These are phyloP conservation scores for Myotisia sp. DNA, from an alignment of 2,329 filamentous ascomycete species.

Conservation along the genomic window DNA sequence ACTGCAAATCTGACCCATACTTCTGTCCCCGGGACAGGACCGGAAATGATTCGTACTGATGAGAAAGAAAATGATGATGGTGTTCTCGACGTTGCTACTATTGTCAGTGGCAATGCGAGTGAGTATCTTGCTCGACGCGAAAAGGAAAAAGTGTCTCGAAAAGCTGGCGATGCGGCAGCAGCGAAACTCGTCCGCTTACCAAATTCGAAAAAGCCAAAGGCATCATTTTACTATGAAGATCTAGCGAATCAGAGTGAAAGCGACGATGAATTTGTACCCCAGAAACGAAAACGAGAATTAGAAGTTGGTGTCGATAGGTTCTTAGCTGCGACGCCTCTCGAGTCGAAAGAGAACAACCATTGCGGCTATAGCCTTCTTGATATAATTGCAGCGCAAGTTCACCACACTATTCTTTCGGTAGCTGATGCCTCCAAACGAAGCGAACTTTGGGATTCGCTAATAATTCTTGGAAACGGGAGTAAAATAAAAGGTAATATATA, in stretches of 20 bases:
- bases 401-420: constrained; percentile 67
- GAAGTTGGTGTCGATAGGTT: constrained; percentile 51
- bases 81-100: constrained; percentile 50
- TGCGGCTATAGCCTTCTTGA: constrained; percentile 55
- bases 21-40: constrained; percentile 40
- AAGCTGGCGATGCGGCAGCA: constrained; percentile 33
- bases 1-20: constrained; percentile 27
- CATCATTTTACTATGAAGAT: constrained; percentile 48
- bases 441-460: constrained; percentile 78
- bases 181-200: constrained; percentile 38
- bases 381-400: constrained; percentile 68
- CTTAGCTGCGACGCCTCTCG: constrained; percentile 37
- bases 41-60: constrained; percentile 34
- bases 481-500: constrained; percentile 40
- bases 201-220: constrained; percentile 46
- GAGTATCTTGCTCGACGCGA: constrained; percentile 50
- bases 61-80: constrained; percentile 44
- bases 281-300: constrained; percentile 41
- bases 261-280: constrained; percentile 32
- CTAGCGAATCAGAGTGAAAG: constrained; percentile 42
- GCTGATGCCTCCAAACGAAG: constrained; percentile 73
- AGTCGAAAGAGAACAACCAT: constrained; percentile 19
- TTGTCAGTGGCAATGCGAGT: constrained; percentile 49
- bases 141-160: constrained; percentile 46
- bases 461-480: constrained; percentile 81